These are phyloP conservation scores for Aspergillus sergii DNA, from an alignment of 2,329 filamentous ascomycete genomes.

Conservation along the genomic window DNA sequence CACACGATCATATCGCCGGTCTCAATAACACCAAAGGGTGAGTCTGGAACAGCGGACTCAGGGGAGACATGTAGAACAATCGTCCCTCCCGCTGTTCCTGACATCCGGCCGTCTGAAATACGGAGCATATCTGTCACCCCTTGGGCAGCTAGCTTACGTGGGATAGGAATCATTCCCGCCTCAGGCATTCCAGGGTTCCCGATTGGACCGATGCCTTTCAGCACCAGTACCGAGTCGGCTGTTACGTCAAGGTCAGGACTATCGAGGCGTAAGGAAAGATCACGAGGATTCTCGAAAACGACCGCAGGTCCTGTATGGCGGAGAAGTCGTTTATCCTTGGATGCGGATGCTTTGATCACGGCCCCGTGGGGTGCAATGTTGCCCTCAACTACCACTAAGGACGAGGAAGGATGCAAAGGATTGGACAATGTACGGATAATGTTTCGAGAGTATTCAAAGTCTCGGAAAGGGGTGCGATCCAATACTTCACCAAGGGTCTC, in stretches of 20 bases:
- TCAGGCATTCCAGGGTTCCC: slow-evolving; percentile 59
- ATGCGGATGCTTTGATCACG: slow-evolving; percentile 55
- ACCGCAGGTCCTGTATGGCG: slow-evolving; percentile 49
- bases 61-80: slow-evolving; percentile 58
- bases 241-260: slow-evolving; percentile 48
- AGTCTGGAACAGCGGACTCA: slow-evolving; percentile 51
- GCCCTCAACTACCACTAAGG: slow-evolving; percentile 49
- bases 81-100: slow-evolving; percentile 58
- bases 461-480: slow-evolving; percentile 45
- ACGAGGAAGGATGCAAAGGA: slow-evolving; percentile 50
- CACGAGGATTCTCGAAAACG: slow-evolving; percentile 52
- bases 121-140: slow-evolving; percentile 58
- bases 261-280: slow-evolving; percentile 51
- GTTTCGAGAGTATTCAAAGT: slow-evolving; percentile 43
- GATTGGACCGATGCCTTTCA: slow-evolving; percentile 54
- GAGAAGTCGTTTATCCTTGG: slow-evolving; percentile 50
- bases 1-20: slow-evolving; percentile 53
- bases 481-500: slow-evolving; percentile 52
- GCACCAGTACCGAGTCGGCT: slow-evolving; percentile 49
- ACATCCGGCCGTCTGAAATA: slow-evolving; percentile 58
- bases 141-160: slow-evolving; percentile 49
- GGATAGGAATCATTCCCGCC: slow-evolving; percentile 55
- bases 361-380: slow-evolving; percentile 54
- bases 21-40: slow-evolving; percentile 51
- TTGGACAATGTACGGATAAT: slow-evolving; percentile 50